phyloP scores from a whole-genome alignment of 768 basidiomycete species.

The Naematelia aurantialba region DNA sequence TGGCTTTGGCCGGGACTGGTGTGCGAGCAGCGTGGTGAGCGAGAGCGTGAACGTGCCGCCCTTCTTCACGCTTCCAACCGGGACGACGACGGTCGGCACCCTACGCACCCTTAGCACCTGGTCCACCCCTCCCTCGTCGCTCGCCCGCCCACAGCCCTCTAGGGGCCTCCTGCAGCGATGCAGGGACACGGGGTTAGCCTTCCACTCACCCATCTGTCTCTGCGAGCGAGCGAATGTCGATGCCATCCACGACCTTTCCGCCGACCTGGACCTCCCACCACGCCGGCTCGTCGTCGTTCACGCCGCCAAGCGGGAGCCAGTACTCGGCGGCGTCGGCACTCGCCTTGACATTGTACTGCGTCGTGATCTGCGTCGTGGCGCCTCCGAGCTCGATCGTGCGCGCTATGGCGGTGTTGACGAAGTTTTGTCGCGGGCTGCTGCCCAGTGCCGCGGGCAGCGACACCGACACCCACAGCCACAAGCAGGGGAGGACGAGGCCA shows the following conservation, averaged over 20 bases:
- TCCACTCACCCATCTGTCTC: slow-evolving; percentile 15
- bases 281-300: slow-evolving; percentile 29
- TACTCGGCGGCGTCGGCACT: slow-evolving; percentile 58
- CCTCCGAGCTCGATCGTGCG: slow-evolving; percentile 87
- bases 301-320: slow-evolving; percentile 34
- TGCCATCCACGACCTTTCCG: slow-evolving; percentile 29
- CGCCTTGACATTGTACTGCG: slow-evolving; percentile 78
- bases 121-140: neutral
- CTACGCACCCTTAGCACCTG: slow-evolving; percentile 15
- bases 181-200: too few species aligned
- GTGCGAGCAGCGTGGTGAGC: slow-evolving; percentile 72
- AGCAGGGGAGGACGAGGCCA: slow-evolving; percentile 6
- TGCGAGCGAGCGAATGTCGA: slow-evolving; percentile 9
- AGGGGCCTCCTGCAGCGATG: slow-evolving; percentile 45
- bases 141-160: neutral
- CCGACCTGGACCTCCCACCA: slow-evolving; percentile 49
- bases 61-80: slow-evolving; percentile 27
- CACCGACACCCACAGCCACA: slow-evolving; percentile 11
- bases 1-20: slow-evolving; percentile 74
- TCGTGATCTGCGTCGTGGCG: slow-evolving; percentile 78
- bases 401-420: slow-evolving; percentile 66
- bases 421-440: slow-evolving; percentile 33
- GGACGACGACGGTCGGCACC: slow-evolving; percentile 29
- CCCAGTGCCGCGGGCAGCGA: too few species aligned
- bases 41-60: slow-evolving; percentile 71